Percentiles rank a stretch among this genome's conserved stretches.
Conservation (phyloP, 306 rosid genomes). For the Quercus ilex region DNA sequence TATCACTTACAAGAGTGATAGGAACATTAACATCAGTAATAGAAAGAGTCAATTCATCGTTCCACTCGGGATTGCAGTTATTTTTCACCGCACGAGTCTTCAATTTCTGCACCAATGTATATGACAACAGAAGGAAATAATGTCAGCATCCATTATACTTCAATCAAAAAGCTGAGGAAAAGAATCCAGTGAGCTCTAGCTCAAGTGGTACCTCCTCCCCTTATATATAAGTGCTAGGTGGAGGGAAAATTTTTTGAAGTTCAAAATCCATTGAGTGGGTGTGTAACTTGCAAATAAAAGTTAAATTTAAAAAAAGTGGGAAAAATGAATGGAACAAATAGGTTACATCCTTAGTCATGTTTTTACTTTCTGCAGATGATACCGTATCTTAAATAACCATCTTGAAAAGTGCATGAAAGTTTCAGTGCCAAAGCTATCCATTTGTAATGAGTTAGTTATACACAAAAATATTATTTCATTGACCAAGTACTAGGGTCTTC, state of each 20-base stretch:
- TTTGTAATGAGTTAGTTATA: no score
- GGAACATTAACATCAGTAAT: constrained; percentile 39
- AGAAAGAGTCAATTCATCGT: constrained; percentile 75
- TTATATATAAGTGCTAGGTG: no score
- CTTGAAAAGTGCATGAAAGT: no score
- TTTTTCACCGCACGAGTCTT: constrained; percentile 55
- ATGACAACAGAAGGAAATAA: neutral
- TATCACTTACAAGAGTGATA: constrained; percentile 50
- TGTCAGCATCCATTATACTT: neutral
- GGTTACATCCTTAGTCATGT: neutral
- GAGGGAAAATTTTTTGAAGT: no score
- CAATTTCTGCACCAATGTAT: constrained; percentile 42
- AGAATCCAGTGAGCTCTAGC: neutral
- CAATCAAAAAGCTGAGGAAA: neutral
- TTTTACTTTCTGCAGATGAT: no score
- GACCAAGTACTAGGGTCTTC: neutral
- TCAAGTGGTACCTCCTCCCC: no score
- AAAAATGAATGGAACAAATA: neutral
- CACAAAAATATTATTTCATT: neutral
- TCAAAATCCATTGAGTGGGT: no score
- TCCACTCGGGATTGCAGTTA: constrained; percentile 76
- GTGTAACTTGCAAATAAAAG: no score
- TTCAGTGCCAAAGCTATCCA: no score
- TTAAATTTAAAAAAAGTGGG: no score
- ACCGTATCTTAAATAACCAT: no score